Evolutionary conservation across 129 eudicot species (phyloP), one percentile per base, ranked within the genome.

Genomic region (Dittrichia graveolens): DNA sequence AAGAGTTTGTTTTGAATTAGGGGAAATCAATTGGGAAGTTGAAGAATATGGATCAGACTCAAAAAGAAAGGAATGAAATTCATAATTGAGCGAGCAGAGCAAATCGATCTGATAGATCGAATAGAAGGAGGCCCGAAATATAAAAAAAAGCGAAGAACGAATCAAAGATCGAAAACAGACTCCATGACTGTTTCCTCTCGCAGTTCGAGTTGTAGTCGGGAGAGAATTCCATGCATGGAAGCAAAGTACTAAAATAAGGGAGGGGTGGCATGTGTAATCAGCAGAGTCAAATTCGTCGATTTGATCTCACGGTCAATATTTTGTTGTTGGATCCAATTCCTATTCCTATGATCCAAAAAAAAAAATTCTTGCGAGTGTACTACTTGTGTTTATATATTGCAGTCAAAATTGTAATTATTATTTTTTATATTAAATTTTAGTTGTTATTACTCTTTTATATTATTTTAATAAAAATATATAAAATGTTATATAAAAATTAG

Each of bases 211-310:
- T 75, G 65, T 66, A 67, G 79, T 75, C 76, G 73, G 82, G 72
- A 79, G 81, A 81, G 85, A 83, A 86, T 79, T 80, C 78, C 89
- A 89, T 89, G 96, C 96, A 89, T 83, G 96, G 80, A 75, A 82
- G 78, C 67, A 72, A 82, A 72, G 56, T 16, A 55, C 37, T 44
- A 42, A 52, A 69, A 69, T 15, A 39, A 42, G 64, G 65, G n/a
- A 18, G 52, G 75, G 76, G 54, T 60, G 68, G 82, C 85, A 83
- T 86, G 92, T 86, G 96, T 82, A 77, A 37, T 65, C 50, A 44
- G 48, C 40, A 44, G 91, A 82, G 87, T 14, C 10, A 16, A 77
- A 41, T 82, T 80, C 76, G 82, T 65, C 54, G 63, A 8, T 76
- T 7, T 47, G 37, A 81, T 77, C 89, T 15, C 16, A 82, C 73